Percentiles rank a stretch among this genome's conserved stretches.
Evolutionary conservation across 163 green algal genomes (phyloP).

Genomic region (Chlamydomonas reinhardtii): DNA sequence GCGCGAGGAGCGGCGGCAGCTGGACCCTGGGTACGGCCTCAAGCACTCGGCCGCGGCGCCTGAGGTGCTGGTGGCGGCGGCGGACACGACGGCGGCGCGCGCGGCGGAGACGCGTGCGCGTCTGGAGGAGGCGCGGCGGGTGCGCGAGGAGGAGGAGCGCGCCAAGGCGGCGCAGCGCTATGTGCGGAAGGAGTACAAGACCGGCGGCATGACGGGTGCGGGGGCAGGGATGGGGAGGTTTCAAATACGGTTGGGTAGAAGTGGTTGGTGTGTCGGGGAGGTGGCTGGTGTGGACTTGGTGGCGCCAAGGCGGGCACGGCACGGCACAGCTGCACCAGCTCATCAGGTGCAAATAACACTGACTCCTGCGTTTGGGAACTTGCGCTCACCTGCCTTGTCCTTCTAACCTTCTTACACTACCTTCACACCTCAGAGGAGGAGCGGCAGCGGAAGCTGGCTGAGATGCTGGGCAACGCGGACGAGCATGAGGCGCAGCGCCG

Average conservation of each 20-base stretch:
- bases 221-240: constrained; percentile 6
- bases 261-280: too few relatives aligned
- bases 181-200: constrained; percentile 63
- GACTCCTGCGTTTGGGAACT: too few relatives aligned
- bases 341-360: too few relatives aligned
- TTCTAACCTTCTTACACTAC: too few relatives aligned
- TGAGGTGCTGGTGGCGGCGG: constrained; percentile 9
- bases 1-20: background rate
- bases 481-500: constrained; percentile 74
- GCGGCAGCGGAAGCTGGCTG: constrained; percentile 66
- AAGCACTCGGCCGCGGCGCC: constrained; percentile 41
- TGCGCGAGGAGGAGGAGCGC: constrained; percentile 70
- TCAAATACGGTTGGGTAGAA: too few relatives aligned
- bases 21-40: constrained; percentile 30
- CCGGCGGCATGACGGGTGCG: constrained; percentile 75
- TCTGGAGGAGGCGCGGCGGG: constrained; percentile 74
- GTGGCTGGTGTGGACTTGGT: too few relatives aligned
- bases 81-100: constrained; percentile 5
- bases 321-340: too few relatives aligned
- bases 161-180: constrained; percentile 64
- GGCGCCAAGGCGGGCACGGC: too few relatives aligned
- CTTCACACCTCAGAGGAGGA: constrained; percentile 54
- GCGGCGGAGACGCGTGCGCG: constrained; percentile 70
- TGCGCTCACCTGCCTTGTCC: too few relatives aligned
- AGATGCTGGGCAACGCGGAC: constrained; percentile 86